A percentile compares a stretch with the other conserved stretches of the same genome.
Evolutionary conservation across 768 basidiomycete genomes (phyloP).

Genomic region (Termitomyces sp.): DNA sequence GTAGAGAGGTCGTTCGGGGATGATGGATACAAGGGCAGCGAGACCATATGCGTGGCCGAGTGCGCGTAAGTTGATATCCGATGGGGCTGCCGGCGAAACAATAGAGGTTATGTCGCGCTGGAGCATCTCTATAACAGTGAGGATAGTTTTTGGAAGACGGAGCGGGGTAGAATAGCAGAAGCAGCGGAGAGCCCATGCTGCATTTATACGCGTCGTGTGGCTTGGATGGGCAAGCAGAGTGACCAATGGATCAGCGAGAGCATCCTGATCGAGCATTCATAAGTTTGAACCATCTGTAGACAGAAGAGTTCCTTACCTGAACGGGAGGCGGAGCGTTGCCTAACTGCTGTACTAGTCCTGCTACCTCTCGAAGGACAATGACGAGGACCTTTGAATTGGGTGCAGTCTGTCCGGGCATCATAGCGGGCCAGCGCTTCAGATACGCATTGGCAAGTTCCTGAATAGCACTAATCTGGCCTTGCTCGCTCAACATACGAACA

Average conservation of each 20-base stretch:
- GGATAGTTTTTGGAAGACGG: conserved; percentile 76
- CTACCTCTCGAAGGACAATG: conserved; percentile 78
- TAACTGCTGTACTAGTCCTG: conserved; percentile 82
- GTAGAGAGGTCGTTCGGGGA: no score
- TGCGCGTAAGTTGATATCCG: conserved; percentile 69
- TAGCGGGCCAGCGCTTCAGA: conserved; percentile 88
- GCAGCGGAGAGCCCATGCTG: conserved; percentile 85
- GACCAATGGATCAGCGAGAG: conserved; percentile 80
- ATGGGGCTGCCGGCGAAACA: conserved; percentile 66
- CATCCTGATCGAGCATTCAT: conserved; percentile 50
- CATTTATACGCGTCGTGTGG: conserved; percentile 81
- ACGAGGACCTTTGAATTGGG: conserved; percentile 68
- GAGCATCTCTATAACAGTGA: conserved; percentile 75
- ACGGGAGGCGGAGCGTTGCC: conserved; percentile 91
- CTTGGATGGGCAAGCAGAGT: conserved; percentile 85
- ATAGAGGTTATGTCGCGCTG: conserved; percentile 80
- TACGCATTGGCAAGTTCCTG: conserved; percentile 81
- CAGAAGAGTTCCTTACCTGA: conserved; percentile 46
- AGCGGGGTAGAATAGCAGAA: conserved; percentile 91
- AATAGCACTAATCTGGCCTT: conserved; percentile 89
- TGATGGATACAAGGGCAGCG: no score
- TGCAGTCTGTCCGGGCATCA: conserved; percentile 81
- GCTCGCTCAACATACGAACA: conserved; percentile 86
- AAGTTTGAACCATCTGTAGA: neutral
- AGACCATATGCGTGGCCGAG: conserved; percentile 88